phyloP scores from a whole-genome alignment of 148 eudicot genomes.

The Cornus florida region DNA sequence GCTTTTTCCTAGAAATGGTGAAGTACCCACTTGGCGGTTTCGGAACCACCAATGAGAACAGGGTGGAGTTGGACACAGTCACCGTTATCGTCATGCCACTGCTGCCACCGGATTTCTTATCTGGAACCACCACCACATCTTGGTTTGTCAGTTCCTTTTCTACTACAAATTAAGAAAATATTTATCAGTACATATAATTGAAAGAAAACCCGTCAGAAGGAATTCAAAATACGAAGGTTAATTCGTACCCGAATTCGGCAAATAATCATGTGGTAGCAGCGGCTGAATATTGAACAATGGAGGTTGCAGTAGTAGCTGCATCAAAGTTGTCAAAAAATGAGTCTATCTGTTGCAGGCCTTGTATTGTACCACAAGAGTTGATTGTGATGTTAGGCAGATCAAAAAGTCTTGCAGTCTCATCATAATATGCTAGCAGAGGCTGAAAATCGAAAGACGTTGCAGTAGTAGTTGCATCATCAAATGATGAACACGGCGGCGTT shows the following conservation, averaged over 20 bases:
- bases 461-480: no score
- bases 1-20: constrained; percentile 28
- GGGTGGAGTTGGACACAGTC: constrained; percentile 20
- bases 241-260: neutral
- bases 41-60: constrained; percentile 22
- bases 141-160: constrained; percentile 51
- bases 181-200: neutral
- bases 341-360: no score
- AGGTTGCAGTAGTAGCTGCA: no score
- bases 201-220: neutral
- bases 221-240: neutral
- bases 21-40: constrained; percentile 31
- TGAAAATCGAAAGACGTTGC: no score
- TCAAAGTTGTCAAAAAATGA: no score
- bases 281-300: no score
- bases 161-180: neutral
- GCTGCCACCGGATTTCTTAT: constrained; percentile 27
- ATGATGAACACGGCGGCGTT: no score
- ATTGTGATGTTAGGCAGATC: no score
- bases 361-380: no score
- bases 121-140: constrained; percentile 41
- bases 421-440: no score
- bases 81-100: constrained; percentile 29
- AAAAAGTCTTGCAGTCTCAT: no score
- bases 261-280: no score